These are phyloP conservation scores for Suillus subluteus DNA, from an alignment of 768 basidiomycete genomes.

Conservation along the genomic window DNA sequence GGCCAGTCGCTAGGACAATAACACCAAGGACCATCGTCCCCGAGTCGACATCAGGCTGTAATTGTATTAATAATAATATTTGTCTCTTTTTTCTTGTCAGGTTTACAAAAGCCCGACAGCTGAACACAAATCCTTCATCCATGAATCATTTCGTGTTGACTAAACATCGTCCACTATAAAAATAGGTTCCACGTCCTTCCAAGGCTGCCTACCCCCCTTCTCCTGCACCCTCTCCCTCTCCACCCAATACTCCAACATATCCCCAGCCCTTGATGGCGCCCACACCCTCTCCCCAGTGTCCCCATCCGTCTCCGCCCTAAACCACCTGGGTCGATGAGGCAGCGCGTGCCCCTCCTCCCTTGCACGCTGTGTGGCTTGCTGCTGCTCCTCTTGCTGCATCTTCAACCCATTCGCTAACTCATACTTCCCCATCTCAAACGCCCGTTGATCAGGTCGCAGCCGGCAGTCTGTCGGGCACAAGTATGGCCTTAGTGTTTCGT, in stretches of 20 bases:
- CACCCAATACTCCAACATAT: constrained; percentile 79
- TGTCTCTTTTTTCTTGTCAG: background rate
- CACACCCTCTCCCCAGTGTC: constrained; percentile 93
- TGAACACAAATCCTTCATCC: background rate
- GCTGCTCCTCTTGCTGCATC: constrained; percentile 79
- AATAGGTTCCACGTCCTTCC: constrained; percentile 79
- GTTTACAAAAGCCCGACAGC: background rate
- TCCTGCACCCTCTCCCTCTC: constrained; percentile 71
- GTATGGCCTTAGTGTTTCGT: constrained; percentile 66
- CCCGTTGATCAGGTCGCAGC: constrained; percentile 89
- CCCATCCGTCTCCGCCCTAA: constrained; percentile 75
- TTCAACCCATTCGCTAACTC: constrained; percentile 84
- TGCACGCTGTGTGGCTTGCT: constrained; percentile 66
- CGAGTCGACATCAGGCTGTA: no score
- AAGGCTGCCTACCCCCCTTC: constrained; percentile 38
- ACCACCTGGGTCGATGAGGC: constrained; percentile 88
- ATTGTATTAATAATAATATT: no score
- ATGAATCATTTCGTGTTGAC: background rate
- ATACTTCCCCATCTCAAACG: constrained; percentile 89
- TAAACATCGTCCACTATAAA: constrained; percentile 64
- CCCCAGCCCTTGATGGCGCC: constrained; percentile 60
- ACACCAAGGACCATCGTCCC: no score
- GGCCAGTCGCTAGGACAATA: no score
- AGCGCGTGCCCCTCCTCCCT: constrained; percentile 75
- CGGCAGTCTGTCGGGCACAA: constrained; percentile 92